Conservation (phyloP, 2,329 filamentous ascomycete species). For the Trichophyton mentagrophytes region DNA sequence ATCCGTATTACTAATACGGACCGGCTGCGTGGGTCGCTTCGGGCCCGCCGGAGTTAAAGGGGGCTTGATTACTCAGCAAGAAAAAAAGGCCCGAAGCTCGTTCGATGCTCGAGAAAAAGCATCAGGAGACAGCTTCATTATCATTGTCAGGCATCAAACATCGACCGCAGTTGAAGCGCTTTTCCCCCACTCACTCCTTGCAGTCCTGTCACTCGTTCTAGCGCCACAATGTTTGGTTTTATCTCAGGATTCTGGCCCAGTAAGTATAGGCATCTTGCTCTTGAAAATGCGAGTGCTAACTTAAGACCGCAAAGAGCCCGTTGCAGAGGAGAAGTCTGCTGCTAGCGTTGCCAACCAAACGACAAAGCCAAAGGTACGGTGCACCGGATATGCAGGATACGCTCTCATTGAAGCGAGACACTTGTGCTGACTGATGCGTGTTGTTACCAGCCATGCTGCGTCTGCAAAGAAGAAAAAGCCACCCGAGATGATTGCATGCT, state of each 20-base stretch:
- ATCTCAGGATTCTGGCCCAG: neutral
- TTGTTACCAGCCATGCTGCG: slow-evolving; percentile 68
- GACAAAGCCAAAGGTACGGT: slow-evolving; percentile 2
- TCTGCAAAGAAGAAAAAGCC: slow-evolving; percentile 91
- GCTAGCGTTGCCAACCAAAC: neutral
- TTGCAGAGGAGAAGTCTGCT: neutral
- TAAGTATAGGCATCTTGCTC: neutral
- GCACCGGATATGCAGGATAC: neutral
- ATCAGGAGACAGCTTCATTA: neutral
- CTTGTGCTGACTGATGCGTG: neutral
- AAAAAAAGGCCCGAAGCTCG: neutral
- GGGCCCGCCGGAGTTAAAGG: neutral
- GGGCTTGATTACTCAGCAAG: neutral
- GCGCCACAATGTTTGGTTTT: neutral
- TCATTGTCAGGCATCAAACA: neutral
- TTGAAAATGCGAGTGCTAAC: neutral
- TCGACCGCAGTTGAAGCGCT: neutral
- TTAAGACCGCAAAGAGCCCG: neutral
- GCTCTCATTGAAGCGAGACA: neutral
- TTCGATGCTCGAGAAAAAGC: neutral
- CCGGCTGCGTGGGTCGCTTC: too few relatives aligned
- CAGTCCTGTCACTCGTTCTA: neutral
- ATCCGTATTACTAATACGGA: neutral
- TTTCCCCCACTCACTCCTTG: neutral
- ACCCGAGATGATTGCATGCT: slow-evolving; percentile 97